phyloP scores from a whole-genome alignment of 495 filamentous ascomycete species.

The Parathielavia appendiculata region DNA sequence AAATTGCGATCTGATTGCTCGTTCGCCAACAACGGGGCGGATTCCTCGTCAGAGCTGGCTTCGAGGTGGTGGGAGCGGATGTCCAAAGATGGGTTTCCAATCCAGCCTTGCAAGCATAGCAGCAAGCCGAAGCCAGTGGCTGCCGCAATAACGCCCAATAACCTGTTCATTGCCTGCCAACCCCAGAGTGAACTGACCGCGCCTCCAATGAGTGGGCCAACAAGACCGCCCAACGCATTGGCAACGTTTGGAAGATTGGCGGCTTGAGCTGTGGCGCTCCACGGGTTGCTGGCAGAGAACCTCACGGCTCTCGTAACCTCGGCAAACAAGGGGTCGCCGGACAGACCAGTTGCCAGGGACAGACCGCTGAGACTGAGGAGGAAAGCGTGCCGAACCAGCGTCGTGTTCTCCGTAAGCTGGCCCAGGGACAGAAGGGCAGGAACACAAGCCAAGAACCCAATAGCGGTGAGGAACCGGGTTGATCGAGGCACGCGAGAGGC shows the following conservation, averaged over 20 bases:
- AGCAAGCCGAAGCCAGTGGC: constrained; percentile 19
- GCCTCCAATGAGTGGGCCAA: constrained; percentile 27
- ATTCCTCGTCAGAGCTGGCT: constrained; percentile 22
- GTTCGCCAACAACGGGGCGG: constrained; percentile 23
- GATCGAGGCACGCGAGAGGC: constrained; percentile 17
- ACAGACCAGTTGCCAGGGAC: constrained; percentile 25
- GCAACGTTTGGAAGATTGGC: constrained; percentile 23
- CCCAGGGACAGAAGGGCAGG: constrained; percentile 24
- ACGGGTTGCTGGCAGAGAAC: constrained; percentile 1
- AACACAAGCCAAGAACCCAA: constrained; percentile 24
- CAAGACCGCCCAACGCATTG: constrained; percentile 28
- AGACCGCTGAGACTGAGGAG: constrained; percentile 20
- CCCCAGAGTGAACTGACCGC: constrained; percentile 20
- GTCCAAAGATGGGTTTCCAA: constrained; percentile 12
- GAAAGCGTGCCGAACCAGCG: constrained; percentile 5
- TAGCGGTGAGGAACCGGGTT: constrained; percentile 18
- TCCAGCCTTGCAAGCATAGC: constrained; percentile 30
- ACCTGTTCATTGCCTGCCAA: constrained; percentile 23
- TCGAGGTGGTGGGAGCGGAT: background rate
- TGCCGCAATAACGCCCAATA: constrained; percentile 16
- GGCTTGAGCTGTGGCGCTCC: constrained; percentile 15
- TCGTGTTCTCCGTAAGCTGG: background rate
- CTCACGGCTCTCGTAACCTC: constrained; percentile 17
- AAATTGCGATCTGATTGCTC: background rate
- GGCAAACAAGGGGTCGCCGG: constrained; percentile 24